Conservation (phyloP, 2,329 filamentous ascomycete genomes). For the Paracamarosporium sp. region DNA sequence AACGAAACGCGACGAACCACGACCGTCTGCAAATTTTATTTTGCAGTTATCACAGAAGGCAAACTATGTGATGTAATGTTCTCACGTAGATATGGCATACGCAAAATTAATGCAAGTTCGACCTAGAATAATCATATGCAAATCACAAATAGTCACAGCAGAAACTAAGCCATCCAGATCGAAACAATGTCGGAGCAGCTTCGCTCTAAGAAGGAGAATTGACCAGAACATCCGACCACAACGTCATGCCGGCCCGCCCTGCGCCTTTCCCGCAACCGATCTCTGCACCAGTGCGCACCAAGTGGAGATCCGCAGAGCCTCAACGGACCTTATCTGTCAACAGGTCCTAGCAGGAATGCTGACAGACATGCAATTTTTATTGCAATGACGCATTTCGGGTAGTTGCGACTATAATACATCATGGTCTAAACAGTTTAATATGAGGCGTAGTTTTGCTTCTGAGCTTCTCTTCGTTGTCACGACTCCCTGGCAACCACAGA, state of each 20-base stretch:
- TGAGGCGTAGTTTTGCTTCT: not conserved
- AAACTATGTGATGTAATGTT: not conserved
- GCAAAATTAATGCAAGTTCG: not conserved
- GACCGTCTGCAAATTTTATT: not conserved
- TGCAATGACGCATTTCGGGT: not conserved
- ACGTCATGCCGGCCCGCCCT: not conserved
- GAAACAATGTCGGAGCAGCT: not conserved
- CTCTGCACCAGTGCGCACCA: not conserved
- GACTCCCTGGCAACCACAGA: not conserved
- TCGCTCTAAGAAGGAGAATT: not conserved
- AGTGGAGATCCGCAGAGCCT: slow-evolving; percentile 7
- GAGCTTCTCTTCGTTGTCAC: not conserved
- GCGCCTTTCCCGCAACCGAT: not conserved
- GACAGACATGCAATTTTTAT: not conserved
- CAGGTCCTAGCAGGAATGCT: not conserved
- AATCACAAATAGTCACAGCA: not conserved
- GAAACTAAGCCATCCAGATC: no score
- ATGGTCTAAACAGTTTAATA: not conserved
- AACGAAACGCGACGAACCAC: not conserved
- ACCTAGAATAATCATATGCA: not conserved
- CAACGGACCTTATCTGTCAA: not conserved
- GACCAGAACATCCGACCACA: not conserved
- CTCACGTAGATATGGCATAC: not conserved
- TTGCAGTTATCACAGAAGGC: not conserved
- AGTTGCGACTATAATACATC: not conserved